phyloP scores from a whole-genome alignment of 768 basidiomycete genomes.

The Pleurotus platypus region DNA sequence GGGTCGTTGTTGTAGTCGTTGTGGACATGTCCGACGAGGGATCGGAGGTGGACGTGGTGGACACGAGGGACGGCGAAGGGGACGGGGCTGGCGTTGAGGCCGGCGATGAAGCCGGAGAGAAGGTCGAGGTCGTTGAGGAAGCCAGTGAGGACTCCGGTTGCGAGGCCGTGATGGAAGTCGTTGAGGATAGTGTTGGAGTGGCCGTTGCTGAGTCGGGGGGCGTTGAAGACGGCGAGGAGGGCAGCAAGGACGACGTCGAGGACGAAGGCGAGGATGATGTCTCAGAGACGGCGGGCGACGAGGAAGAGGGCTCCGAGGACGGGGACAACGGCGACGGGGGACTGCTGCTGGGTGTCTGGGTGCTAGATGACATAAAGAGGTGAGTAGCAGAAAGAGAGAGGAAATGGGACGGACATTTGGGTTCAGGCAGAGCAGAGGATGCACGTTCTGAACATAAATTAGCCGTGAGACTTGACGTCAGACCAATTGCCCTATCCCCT shows the following conservation, averaged over 20 bases:
- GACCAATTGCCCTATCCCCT: slow-evolving; percentile 38
- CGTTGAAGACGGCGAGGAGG: slow-evolving; percentile 33
- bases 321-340: slow-evolving; percentile 3
- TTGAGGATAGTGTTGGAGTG: slow-evolving; percentile 26
- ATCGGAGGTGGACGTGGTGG: slow-evolving; percentile 17
- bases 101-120: slow-evolving; percentile 12
- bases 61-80: slow-evolving; percentile 13
- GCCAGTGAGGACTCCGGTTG: slow-evolving; percentile 46
- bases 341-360: too few relatives aligned
- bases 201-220: slow-evolving; percentile 53
- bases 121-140: slow-evolving; percentile 23
- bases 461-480: slow-evolving; percentile 12
- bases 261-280: neutral
- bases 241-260: slow-evolving; percentile 16
- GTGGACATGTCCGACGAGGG: neutral
- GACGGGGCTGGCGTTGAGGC: slow-evolving; percentile 13
- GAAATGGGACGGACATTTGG: slow-evolving; percentile 8
- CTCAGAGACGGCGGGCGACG: slow-evolving; percentile 6
- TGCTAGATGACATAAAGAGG: neutral
- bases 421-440: slow-evolving; percentile 6
- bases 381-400: slow-evolving; percentile 12
- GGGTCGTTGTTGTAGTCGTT: neutral
- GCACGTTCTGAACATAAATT: slow-evolving; percentile 9
- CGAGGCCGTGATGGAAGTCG: slow-evolving; percentile 34
- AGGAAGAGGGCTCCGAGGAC: slow-evolving; percentile 11